Evolutionary conservation across 306 rosid species (phyloP).

Genomic region (Comarum palustre): DNA sequence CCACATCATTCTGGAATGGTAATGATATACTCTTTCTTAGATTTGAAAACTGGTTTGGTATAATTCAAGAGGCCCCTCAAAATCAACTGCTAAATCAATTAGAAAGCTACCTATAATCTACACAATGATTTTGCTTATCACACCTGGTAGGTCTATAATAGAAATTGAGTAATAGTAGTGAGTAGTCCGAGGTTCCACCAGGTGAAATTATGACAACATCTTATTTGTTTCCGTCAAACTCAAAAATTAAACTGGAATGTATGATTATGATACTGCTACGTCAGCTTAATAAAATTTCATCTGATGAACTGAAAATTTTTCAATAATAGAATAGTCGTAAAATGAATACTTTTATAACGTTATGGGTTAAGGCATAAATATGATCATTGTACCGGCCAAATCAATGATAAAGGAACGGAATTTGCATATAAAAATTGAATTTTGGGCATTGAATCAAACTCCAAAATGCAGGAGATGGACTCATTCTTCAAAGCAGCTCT

Average conservation of each 20-base stretch:
- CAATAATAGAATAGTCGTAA: too few relatives aligned
- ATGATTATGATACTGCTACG: too few relatives aligned
- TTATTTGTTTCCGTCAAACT: too few relatives aligned
- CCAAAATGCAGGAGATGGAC: background rate
- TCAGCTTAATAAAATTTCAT: too few relatives aligned
- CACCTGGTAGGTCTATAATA: too few relatives aligned
- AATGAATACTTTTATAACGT: too few relatives aligned
- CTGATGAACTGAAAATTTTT: too few relatives aligned
- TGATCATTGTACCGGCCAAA: background rate
- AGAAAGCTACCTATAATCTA: background rate
- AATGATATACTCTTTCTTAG: background rate
- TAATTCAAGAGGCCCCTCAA: background rate
- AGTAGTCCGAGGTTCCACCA: too few relatives aligned
- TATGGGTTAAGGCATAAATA: background rate
- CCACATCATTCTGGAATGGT: conserved; percentile 8
- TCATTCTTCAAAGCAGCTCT: background rate
- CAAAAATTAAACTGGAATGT: too few relatives aligned
- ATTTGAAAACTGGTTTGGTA: background rate
- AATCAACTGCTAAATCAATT: background rate
- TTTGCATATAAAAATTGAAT: background rate
- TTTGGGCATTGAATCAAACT: background rate
- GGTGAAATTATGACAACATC: too few relatives aligned
- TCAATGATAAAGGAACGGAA: background rate
- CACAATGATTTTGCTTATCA: background rate
- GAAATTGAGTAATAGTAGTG: too few relatives aligned